Evolutionary conservation across 768 basidiomycete species (phyloP).

Genomic region (Trichaptum fuscoviolaceum): DNA sequence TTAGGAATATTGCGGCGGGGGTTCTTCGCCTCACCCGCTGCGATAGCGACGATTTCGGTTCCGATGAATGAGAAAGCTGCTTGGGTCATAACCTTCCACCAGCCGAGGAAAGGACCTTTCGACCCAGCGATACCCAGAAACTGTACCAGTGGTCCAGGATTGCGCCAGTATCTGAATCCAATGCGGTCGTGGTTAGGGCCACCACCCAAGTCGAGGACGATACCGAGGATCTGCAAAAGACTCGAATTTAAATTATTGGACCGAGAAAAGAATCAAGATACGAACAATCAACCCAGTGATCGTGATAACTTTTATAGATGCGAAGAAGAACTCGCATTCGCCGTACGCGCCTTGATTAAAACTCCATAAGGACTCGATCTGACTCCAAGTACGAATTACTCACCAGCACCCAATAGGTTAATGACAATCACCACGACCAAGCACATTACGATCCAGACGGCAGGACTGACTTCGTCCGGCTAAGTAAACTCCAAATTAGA

Average conservation of each 20-base stretch:
- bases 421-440: slow-evolving; percentile 71
- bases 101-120: slow-evolving; percentile 73
- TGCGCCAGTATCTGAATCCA: slow-evolving; percentile 76
- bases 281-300: slow-evolving; percentile 64
- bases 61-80: slow-evolving; percentile 94
- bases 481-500: slow-evolving; percentile 22
- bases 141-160: slow-evolving; percentile 87
- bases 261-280: background rate
- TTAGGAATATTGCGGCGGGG: slow-evolving; percentile 64
- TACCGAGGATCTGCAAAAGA: slow-evolving; percentile 47
- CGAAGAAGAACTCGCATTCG: slow-evolving; percentile 84
- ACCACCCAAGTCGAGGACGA: slow-evolving; percentile 82
- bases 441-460: slow-evolving; percentile 77
- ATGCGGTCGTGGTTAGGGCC: slow-evolving; percentile 75
- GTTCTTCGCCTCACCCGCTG: slow-evolving; percentile 89
- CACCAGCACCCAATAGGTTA: slow-evolving; percentile 68
- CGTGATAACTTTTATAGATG: slow-evolving; percentile 89
- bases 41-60: slow-evolving; percentile 90
- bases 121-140: slow-evolving; percentile 56
- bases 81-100: slow-evolving; percentile 69
- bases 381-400: slow-evolving; percentile 10
- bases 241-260: slow-evolving; percentile 7
- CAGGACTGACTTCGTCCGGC: slow-evolving; percentile 46
- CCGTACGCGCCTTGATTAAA: slow-evolving; percentile 57
- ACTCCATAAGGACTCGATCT: slow-evolving; percentile 12